Evolutionary conservation across 2,329 filamentous ascomycete species (phyloP).

Genomic region (Botryotinia globosa): DNA sequence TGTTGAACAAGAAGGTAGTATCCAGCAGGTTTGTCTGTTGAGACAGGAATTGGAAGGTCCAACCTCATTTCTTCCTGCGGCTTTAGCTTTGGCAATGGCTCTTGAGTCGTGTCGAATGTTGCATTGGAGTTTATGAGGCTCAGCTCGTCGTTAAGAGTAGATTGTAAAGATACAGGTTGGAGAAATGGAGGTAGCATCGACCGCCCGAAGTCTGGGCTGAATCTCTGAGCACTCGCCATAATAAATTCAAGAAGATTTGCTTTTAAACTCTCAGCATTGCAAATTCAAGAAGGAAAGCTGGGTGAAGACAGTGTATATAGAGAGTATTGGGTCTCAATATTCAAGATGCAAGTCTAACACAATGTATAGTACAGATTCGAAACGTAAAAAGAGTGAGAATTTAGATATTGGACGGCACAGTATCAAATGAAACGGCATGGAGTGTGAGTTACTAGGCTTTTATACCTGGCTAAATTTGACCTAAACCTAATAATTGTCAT

Average conservation of each 20-base stretch:
- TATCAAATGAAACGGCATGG: background rate
- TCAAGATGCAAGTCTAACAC: background rate
- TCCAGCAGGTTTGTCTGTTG: background rate
- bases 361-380: background rate
- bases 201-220: background rate
- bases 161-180: background rate
- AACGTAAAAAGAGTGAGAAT: background rate
- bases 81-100: background rate
- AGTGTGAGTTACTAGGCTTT: background rate
- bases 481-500: background rate
- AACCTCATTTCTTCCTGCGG: background rate
- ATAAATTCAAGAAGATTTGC: background rate
- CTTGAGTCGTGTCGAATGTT: background rate
- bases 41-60: background rate
- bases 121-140: background rate
- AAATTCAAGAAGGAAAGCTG: background rate
- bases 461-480: background rate
- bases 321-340: background rate
- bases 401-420: background rate
- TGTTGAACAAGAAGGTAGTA: conserved; percentile 1
- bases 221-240: background rate
- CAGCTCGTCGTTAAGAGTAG: background rate
- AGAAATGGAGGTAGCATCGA: background rate
- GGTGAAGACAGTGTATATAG: too few relatives aligned
- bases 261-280: background rate